Evolutionary conservation across 2,329 filamentous ascomycete genomes (phyloP).

Genomic region (Sporothrix phasma): DNA sequence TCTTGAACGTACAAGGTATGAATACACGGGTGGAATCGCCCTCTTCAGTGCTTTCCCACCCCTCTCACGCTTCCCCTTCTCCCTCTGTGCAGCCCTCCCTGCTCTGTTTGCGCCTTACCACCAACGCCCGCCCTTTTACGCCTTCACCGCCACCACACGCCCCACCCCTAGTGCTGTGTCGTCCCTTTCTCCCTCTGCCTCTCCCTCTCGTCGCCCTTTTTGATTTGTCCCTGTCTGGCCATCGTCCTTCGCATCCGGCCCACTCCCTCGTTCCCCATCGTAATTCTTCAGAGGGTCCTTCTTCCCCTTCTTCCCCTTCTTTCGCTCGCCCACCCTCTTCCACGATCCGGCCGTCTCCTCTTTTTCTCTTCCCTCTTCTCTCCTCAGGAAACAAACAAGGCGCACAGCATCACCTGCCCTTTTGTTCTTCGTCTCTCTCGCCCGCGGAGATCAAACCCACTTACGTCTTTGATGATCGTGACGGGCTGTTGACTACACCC

Average conservation of each 20-base stretch:
- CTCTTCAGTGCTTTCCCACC: not conserved
- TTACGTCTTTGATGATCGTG: slow-evolving; percentile 9
- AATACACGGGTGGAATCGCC: not conserved
- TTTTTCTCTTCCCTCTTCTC: not conserved
- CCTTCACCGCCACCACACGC: not conserved
- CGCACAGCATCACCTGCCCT: slow-evolving; percentile 2
- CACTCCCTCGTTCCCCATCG: slow-evolving; percentile 11
- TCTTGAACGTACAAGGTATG: too few species aligned
- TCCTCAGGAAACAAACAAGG: slow-evolving; percentile 9
- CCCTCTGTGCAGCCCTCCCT: not conserved
- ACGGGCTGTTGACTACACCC: slow-evolving; percentile 5
- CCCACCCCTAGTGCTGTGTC: not conserved
- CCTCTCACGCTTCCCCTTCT: not conserved
- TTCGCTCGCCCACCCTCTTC: not conserved
- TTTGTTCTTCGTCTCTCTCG: slow-evolving; percentile 5
- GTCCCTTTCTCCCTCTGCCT: not conserved
- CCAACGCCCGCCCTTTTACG: not conserved
- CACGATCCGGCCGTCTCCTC: not conserved
- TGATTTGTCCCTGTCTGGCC: slow-evolving; percentile 2
- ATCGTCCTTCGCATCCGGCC: not conserved
- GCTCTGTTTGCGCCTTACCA: not conserved
- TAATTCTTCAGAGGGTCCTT: slow-evolving; percentile 16
- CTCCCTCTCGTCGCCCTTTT: not conserved
- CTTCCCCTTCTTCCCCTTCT: not conserved
- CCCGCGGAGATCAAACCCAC: not conserved